Evolutionary conservation across 2,329 filamentous ascomycete genomes (phyloP), one percentile per base, ranked within the genome.

Genomic region (Sporothrix pseudoabietina): DNA sequence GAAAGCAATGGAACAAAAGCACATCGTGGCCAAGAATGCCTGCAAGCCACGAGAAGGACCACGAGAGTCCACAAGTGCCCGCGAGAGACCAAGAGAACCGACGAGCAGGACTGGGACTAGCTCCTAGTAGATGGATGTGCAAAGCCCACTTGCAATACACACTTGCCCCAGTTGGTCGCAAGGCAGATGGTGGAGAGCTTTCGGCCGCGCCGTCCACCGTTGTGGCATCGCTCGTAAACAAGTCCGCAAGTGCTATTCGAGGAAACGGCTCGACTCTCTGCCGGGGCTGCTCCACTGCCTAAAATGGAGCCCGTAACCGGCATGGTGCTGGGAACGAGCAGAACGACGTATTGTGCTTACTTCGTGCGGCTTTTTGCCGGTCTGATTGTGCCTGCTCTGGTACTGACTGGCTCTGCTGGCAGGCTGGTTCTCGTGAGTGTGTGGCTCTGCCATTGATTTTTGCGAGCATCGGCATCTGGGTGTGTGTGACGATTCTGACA

Each of bases 161-260:
- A 49, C 44, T 41, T 49, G 41, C 4, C 44, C 32, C 35, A 12
- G 54, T 57, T 41, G 55, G 52, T 71, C n/a, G 52, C 54, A 49
- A 71, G 41, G 9, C 69, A 61, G 55, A 61, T 52, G 69, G 69
- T 71, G 69, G 69, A 52, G 39, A 59, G 54, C 41, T 63, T 32
- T 71, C 70, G 70, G 70, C 55, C 57, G 70, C 55, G 70, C 70
- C 70, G 70, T 71, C 30, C 14, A 65, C 41, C 26, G 68, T 54
- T 52, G 41, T 61, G 57, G 70, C 41, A 63, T 71, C 70, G 70
- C 57, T 71, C 57, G 70, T 71, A 71, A 71, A 61, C n/a, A 22
- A 26, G 44, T 32, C 55, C 44, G 57, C 39, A 54, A 41, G 47
- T 26, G 26, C 41, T 54, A 71, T 65, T 65, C 30, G 41, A 65